These are phyloP conservation scores for Golubevia sp. DNA, from an alignment of 1,284 basidiomycete species.

Conservation along the genomic window DNA sequence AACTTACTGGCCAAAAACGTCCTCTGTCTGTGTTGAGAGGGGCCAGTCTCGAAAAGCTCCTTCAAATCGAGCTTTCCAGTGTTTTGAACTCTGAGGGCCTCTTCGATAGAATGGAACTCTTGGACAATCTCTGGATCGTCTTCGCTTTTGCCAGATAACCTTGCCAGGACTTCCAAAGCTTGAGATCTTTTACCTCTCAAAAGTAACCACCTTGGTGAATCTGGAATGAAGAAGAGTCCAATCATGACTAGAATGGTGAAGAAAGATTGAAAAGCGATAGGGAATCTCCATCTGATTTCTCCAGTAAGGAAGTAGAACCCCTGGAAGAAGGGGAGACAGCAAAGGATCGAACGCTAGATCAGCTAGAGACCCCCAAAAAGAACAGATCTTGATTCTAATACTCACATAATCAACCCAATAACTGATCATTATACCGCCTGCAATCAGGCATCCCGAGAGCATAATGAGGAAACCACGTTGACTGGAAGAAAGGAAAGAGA, in stretches of 20 bases:
- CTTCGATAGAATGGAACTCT: slow-evolving; percentile 2
- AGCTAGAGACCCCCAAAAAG: too few species aligned
- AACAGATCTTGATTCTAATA: too few species aligned
- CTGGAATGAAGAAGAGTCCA: slow-evolving; percentile 11
- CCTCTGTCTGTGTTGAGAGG: slow-evolving; percentile 5
- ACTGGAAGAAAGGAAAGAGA: too few species aligned
- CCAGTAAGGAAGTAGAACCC: slow-evolving; percentile 2
- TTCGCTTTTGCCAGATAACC: not conserved
- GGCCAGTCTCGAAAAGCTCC: slow-evolving; percentile 7
- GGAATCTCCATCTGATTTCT: slow-evolving; percentile 10
- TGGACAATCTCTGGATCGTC: not conserved
- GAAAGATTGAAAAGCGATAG: slow-evolving; percentile 10
- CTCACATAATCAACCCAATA: slow-evolving; percentile 7
- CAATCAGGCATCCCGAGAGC: slow-evolving; percentile 1
- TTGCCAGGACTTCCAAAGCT: slow-evolving; percentile 6
- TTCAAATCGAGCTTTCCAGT: slow-evolving; percentile 7
- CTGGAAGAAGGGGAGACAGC: not conserved
- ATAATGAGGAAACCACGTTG: slow-evolving; percentile 1
- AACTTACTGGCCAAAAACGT: slow-evolving; percentile 5
- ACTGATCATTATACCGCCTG: slow-evolving; percentile 1
- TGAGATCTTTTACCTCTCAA: slow-evolving; percentile 6
- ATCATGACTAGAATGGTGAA: slow-evolving; percentile 12
- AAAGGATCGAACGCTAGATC: not conserved
- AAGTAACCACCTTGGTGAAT: slow-evolving; percentile 17
- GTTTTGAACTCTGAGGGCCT: slow-evolving; percentile 3